Percentiles rank a stretch among this genome's conserved stretches.
Conservation (phyloP, 2,329 filamentous ascomycete species). For the Monosporascus ibericus region DNA sequence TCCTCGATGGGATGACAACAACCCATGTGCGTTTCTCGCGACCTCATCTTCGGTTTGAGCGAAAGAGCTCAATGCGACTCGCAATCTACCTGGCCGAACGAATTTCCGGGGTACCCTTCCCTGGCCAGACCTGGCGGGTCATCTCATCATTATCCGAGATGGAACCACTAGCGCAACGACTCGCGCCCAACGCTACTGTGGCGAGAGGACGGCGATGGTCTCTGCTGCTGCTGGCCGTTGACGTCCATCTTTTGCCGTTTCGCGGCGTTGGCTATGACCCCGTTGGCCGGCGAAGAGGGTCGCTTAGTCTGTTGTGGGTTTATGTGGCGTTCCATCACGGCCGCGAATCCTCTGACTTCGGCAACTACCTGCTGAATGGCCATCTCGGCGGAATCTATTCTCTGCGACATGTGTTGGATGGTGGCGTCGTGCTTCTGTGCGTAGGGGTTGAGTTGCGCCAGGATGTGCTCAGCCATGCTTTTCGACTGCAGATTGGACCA, state of each 20-base stretch:
- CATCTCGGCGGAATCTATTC: too few relatives aligned
- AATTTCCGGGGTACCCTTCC: too few relatives aligned
- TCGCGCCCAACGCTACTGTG: background rate
- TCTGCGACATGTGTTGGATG: background rate
- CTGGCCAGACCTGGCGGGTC: too few relatives aligned
- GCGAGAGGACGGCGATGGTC: background rate
- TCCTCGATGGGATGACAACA: background rate
- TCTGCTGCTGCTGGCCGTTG: background rate
- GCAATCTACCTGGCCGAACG: too few relatives aligned
- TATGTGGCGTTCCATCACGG: background rate
- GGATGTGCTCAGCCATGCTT: conserved; percentile 33
- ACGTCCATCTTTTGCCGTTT: background rate
- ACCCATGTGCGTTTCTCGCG: background rate
- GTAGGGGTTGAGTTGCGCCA: conserved; percentile 24
- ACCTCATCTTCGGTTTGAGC: background rate
- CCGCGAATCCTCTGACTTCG: background rate
- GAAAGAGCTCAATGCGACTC: too few relatives aligned
- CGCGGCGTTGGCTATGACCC: background rate
- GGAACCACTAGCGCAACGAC: background rate
- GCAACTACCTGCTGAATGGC: background rate
- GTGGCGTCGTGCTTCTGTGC: conserved; percentile 4
- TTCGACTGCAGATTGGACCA: conserved; percentile 44
- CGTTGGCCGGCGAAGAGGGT: background rate
- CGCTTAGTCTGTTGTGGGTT: background rate
- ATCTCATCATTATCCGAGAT: too few relatives aligned